These are phyloP conservation scores for Ophiocordyceps robertsii DNA, from an alignment of 2,329 filamentous ascomycete species.

Conservation along the genomic window DNA sequence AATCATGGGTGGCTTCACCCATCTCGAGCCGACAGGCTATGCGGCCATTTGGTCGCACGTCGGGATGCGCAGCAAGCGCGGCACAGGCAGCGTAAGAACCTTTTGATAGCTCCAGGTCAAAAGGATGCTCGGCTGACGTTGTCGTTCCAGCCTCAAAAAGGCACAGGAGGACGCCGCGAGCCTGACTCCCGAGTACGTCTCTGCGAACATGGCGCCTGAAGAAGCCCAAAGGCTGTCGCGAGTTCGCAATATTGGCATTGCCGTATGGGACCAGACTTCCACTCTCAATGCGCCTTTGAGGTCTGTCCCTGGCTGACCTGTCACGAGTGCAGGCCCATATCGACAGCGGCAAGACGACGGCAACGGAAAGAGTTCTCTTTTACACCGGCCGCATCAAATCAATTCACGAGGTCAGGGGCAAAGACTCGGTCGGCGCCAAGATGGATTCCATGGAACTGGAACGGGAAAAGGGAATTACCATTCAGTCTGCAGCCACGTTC, in stretches of 20 bases:
- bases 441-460: slow-evolving; percentile 99
- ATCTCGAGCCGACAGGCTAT: slow-evolving; percentile 9
- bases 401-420: slow-evolving; percentile 92
- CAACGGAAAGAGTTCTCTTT: slow-evolving; percentile 91
- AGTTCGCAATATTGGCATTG: slow-evolving; percentile 96
- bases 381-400: slow-evolving; percentile 95
- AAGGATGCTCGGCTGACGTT: neutral
- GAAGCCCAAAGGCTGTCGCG: slow-evolving; percentile 66
- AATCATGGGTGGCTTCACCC: slow-evolving; percentile 12
- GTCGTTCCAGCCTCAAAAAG: slow-evolving; percentile 28
- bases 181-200: slow-evolving; percentile 46
- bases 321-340: slow-evolving; percentile 63
- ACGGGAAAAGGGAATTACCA: slow-evolving; percentile 96
- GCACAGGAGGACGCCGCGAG: slow-evolving; percentile 38
- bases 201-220: slow-evolving; percentile 66
- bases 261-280: slow-evolving; percentile 36
- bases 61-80: slow-evolving; percentile 14
- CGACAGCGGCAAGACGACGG: slow-evolving; percentile 95
- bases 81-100: slow-evolving; percentile 27
- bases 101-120: neutral
- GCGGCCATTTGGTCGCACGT: slow-evolving; percentile 21
- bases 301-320: neutral
- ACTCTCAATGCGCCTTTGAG: neutral
- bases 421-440: slow-evolving; percentile 91
- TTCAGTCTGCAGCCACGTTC: slow-evolving; percentile 95